Conservation (phyloP, 164 flowering plant species). For the Annona cherimola region DNA sequence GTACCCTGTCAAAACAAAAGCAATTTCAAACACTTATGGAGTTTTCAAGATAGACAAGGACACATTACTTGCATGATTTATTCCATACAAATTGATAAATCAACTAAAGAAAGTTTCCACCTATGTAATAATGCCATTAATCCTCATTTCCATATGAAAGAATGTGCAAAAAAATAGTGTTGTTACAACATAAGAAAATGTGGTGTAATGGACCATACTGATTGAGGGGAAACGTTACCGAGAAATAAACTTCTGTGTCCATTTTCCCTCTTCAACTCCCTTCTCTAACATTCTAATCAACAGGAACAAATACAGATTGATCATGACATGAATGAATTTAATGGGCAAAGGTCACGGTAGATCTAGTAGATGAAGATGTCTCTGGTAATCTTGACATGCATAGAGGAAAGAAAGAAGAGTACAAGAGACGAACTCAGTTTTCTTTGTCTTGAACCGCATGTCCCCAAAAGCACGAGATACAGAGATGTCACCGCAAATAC, state of each 20-base stretch:
- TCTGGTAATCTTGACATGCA: neutral
- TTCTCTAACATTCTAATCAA: constrained; percentile 72
- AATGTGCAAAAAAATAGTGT: too few species aligned
- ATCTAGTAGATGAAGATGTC: neutral
- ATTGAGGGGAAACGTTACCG: constrained; percentile 35
- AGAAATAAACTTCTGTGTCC: constrained; percentile 79
- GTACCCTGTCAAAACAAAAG: constrained; percentile 42
- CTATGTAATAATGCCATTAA: too few species aligned
- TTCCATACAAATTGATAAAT: neutral
- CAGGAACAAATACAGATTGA: constrained; percentile 4
- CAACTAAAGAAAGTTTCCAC: neutral
- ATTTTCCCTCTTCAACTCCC: constrained; percentile 79
- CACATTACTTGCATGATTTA: neutral
- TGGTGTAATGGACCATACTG: too few species aligned
- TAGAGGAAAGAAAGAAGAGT: constrained; percentile 21
- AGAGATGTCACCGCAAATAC: constrained; percentile 94
- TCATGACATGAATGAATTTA: constrained; percentile 3
- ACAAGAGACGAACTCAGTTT: constrained; percentile 65
- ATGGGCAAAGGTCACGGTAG: neutral
- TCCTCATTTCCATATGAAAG: too few species aligned
- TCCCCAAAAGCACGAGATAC: constrained; percentile 99
- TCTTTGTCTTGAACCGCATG: constrained; percentile 85
- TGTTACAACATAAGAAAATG: too few species aligned
- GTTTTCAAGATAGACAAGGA: constrained; percentile 1
- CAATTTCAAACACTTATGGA: neutral